Percentiles rank a stretch among this genome's conserved stretches.
Conservation (phyloP, 768 basidiomycete genomes). For the Crassisporium funariophilum region DNA sequence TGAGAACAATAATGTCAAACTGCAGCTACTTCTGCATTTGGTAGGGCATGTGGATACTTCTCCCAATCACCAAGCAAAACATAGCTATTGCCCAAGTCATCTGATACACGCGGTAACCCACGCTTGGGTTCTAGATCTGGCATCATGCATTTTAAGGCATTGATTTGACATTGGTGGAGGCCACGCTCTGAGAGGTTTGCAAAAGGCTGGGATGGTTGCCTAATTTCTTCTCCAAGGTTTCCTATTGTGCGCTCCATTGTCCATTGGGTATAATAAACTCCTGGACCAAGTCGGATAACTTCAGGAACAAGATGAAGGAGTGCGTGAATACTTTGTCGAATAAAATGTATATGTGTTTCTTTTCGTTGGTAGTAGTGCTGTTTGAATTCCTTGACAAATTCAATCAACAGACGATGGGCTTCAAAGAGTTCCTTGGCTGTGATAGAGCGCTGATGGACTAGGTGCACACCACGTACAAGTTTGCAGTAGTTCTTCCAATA, state of each 20-base stretch:
- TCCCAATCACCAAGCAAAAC: conserved; percentile 20
- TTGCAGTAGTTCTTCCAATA: conserved; percentile 33
- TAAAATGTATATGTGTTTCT: conserved; percentile 34
- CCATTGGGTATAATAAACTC: conserved; percentile 24
- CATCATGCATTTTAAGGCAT: conserved; percentile 13
- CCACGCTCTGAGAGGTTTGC: conserved; percentile 24
- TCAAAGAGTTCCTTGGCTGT: conserved; percentile 10
- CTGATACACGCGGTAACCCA: conserved; percentile 10
- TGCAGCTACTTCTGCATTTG: conserved; percentile 1
- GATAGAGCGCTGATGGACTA: conserved; percentile 26
- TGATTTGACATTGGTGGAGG: conserved; percentile 15
- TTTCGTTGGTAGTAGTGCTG: conserved; percentile 32
- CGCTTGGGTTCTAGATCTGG: conserved; percentile 12
- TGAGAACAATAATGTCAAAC: background rate
- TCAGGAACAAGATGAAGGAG: conserved; percentile 29
- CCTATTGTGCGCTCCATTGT: conserved; percentile 34
- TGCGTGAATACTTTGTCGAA: conserved; percentile 31
- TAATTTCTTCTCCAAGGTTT: conserved; percentile 26
- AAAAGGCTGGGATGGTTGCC: conserved; percentile 27
- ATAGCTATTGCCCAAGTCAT: conserved; percentile 15
- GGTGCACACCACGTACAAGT: conserved; percentile 21
- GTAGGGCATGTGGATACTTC: background rate
- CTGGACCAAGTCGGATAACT: conserved; percentile 24
- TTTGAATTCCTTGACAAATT: conserved; percentile 33
- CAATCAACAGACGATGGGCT: conserved; percentile 17